Base-by-base conservation (phyloP, 2,329 filamentous ascomycete species). In the Coleophoma crateriformis region DNA sequence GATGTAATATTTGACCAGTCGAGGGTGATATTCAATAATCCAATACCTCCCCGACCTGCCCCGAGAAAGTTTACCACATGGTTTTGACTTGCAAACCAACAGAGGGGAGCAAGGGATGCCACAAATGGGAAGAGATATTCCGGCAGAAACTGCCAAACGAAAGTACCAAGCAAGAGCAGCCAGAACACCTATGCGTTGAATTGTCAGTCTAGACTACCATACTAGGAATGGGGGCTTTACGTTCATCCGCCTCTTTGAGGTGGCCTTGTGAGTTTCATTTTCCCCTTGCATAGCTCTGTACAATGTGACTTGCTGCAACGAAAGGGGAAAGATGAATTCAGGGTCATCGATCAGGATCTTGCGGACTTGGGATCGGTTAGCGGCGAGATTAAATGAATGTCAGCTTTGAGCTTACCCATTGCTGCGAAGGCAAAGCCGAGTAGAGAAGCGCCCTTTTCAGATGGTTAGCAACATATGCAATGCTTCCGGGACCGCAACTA, bases 301-400 rank as follows among this genome's bases (percentile, higher is more conserved):
- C 17, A 42, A 27, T 12, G 40, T 42, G 40, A 42, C 40, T 27
- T 42, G 40, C 40, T 42, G 40, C 14, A 42, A 42, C 7, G 40
- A 42, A 42, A 42, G 40, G 10, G 40, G 40, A 15, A 42, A 42
- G 40, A 42, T 42, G 40, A 42, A 42, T 42, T 42, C 40, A 10
- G 40, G 40, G 27, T 42, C 40, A 20, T 42, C 40, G 15, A 42
- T 42, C 20, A 42, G 20, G 13, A 42, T 42, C 13, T 42, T 42
- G 15, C 40, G 40, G 40, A 42, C 40, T 42, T 42, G 40, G 3
- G 14, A 42, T 42, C 40, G 27, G n/a, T 42, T 14, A 42, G 40
- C 14, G 3, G 27, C 8, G 8, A 27, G 14, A 17, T 15, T 14
- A 42, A 8, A 5, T 2, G 1, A 10, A 8, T 14, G 10, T 12